Percentiles rank a stretch among this genome's conserved stretches.
These are phyloP conservation scores for Articulospora tetracladia DNA, from an alignment of 495 filamentous ascomycete genomes.

Conservation along the genomic window DNA sequence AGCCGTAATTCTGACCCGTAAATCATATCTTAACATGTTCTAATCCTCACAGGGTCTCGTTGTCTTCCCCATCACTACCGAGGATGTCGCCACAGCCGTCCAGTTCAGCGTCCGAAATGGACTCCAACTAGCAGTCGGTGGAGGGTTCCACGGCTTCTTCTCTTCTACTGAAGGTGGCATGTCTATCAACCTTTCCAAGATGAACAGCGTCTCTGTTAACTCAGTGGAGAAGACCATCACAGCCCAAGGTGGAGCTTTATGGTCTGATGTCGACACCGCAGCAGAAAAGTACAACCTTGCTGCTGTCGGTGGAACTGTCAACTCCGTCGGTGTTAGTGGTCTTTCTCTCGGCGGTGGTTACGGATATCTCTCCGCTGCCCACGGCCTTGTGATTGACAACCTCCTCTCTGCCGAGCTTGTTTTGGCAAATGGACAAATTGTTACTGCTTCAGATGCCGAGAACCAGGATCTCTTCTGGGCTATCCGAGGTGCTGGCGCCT, in stretches of 20 bases:
- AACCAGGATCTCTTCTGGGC: slow-evolving; percentile 35
- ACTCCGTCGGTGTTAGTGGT: slow-evolving; percentile 56
- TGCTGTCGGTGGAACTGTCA: slow-evolving; percentile 57
- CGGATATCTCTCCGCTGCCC: slow-evolving; percentile 48
- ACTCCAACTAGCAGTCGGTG: slow-evolving; percentile 27
- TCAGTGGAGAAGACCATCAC: slow-evolving; percentile 37
- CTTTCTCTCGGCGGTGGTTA: slow-evolving; percentile 56
- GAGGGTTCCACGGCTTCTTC: slow-evolving; percentile 3
- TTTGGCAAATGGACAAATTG: slow-evolving; percentile 29
- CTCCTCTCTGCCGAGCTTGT: slow-evolving; percentile 61
- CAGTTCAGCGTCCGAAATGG: slow-evolving; percentile 10
- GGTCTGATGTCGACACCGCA: slow-evolving; percentile 52
- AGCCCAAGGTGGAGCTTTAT: slow-evolving; percentile 50
- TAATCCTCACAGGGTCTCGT: background rate
- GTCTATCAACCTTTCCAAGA: slow-evolving; percentile 50
- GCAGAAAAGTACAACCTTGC: slow-evolving; percentile 46
- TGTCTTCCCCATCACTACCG: background rate
- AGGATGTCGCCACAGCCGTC: slow-evolving; percentile 8
- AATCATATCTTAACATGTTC: background rate
- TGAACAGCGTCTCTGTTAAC: slow-evolving; percentile 48
- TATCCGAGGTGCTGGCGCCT: slow-evolving; percentile 55
- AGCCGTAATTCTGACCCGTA: slow-evolving; percentile 1
- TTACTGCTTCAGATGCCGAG: slow-evolving; percentile 1
- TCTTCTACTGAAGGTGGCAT: slow-evolving; percentile 47
- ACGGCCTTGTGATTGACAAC: slow-evolving; percentile 62